Conservation (phyloP, 495 filamentous ascomycete species). For the Cudoniella acicularis region DNA sequence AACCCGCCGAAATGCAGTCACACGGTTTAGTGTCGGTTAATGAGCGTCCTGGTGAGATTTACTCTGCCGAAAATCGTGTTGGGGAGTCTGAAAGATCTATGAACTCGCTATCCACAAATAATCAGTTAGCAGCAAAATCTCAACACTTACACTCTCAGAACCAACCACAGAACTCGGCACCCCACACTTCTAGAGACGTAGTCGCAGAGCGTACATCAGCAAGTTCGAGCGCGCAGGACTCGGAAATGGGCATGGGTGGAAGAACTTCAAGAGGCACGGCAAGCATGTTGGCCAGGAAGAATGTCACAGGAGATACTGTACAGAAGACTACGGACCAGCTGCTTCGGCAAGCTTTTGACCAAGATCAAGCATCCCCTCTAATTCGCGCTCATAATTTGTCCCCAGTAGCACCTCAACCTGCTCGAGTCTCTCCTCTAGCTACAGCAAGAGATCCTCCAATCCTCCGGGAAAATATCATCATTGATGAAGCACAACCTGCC, state of each 20-base stretch:
- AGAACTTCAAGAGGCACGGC: not conserved
- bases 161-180: not conserved
- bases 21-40: constrained; percentile 26
- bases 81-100: constrained; percentile 17
- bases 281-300: not conserved
- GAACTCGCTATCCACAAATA: constrained; percentile 22
- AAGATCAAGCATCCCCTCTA: constrained; percentile 11
- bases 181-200: not conserved
- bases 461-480: constrained; percentile 21
- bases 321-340: constrained; percentile 2
- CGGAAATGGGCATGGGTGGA: not conserved
- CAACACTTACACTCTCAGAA: constrained; percentile 8
- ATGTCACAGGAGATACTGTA: not conserved
- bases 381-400: constrained; percentile 46
- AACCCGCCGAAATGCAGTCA: constrained; percentile 42
- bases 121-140: constrained; percentile 11
- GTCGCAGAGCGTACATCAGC: not conserved
- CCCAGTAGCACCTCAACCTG: constrained; percentile 77
- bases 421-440: constrained; percentile 74
- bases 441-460: constrained; percentile 56
- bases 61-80: constrained; percentile 9
- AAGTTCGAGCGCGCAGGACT: not conserved
- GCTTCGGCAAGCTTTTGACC: constrained; percentile 13
- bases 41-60: constrained; percentile 7
- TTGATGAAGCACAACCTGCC: constrained; percentile 34